A percentile compares a stretch with the other conserved stretches of the same genome.
phyloP scores from a whole-genome alignment of 805 yeast species.

The Candida multigemmis region DNA sequence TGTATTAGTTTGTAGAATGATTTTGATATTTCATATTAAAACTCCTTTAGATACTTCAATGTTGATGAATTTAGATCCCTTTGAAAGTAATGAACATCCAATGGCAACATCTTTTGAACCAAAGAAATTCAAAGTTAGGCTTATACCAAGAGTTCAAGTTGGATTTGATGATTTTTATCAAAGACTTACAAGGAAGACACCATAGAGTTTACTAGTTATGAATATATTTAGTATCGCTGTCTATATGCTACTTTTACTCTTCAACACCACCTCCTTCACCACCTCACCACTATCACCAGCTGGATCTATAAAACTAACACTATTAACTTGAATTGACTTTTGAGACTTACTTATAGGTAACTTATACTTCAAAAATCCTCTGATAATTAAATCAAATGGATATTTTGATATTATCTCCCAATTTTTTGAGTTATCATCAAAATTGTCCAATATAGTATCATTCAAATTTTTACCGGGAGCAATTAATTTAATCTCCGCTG shows the following conservation, averaged over 20 bases:
- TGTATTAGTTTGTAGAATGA: slow-evolving; percentile 41
- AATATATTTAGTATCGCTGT: too few species aligned
- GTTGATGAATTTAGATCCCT: slow-evolving; percentile 42
- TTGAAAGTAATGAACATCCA: slow-evolving; percentile 41
- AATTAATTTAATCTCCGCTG: slow-evolving; percentile 61
- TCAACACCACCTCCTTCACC: too few species aligned
- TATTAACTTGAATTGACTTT: slow-evolving; percentile 54
- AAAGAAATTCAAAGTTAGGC: slow-evolving; percentile 19
- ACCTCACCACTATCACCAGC: slow-evolving; percentile 2
- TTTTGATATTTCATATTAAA: slow-evolving; percentile 42
- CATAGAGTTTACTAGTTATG: too few species aligned
- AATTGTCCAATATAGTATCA: too few species aligned
- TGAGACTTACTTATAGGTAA: slow-evolving; percentile 50
- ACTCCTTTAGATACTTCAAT: slow-evolving; percentile 22
- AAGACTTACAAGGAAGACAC: too few species aligned
- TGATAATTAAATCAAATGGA: slow-evolving; percentile 77
- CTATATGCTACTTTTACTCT: not conserved
- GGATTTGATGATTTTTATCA: slow-evolving; percentile 13
- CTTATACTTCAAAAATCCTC: slow-evolving; percentile 74
- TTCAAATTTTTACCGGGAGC: slow-evolving; percentile 57
- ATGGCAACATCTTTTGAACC: slow-evolving; percentile 61
- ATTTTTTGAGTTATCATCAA: slow-evolving; percentile 35
- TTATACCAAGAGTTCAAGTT: slow-evolving; percentile 10
- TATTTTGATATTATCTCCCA: slow-evolving; percentile 71
- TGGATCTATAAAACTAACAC: slow-evolving; percentile 51